Evolutionary conservation across 2,329 filamentous ascomycete species (phyloP).

Genomic region (Chaetomiaceae sp.): DNA sequence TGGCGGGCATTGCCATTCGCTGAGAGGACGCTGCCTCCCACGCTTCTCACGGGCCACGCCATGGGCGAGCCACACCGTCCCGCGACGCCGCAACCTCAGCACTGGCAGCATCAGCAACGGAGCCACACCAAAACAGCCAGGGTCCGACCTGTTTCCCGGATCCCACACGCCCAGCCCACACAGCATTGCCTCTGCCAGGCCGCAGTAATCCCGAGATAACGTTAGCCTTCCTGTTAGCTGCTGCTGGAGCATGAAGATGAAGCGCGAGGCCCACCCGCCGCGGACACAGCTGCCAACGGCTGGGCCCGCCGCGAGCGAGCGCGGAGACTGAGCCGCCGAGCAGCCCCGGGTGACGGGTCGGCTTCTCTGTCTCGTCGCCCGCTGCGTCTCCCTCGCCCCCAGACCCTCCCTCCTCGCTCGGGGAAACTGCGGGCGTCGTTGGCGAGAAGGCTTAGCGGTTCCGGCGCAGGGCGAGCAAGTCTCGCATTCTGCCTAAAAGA

Average conservation of each 20-base stretch:
- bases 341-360: no score
- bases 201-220: background rate
- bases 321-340: slow-evolving; percentile 26
- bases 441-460: slow-evolving; percentile 22
- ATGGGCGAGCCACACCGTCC: slow-evolving; percentile 7
- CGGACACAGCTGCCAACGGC: slow-evolving; percentile 6
- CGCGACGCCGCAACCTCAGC: slow-evolving; percentile 2
- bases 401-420: slow-evolving; percentile 8
- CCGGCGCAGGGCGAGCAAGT: slow-evolving; percentile 13
- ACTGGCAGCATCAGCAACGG: no score
- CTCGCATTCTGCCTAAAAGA: slow-evolving; percentile 28
- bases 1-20: background rate
- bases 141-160: slow-evolving; percentile 1
- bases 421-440: slow-evolving; percentile 16
- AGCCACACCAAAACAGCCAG: background rate
- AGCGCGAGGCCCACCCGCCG: slow-evolving; percentile 1
- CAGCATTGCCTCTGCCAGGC: background rate
- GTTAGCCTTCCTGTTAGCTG: background rate
- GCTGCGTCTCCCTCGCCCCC: background rate
- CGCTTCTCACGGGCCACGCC: background rate
- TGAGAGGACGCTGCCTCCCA: background rate
- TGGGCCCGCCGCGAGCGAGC: slow-evolving; percentile 9
- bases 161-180: background rate
- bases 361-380: no score
- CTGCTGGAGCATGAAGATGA: slow-evolving; percentile 10